Base-by-base conservation (phyloP, 164 flowering plant species). In the Liriodendron chinense region DNA sequence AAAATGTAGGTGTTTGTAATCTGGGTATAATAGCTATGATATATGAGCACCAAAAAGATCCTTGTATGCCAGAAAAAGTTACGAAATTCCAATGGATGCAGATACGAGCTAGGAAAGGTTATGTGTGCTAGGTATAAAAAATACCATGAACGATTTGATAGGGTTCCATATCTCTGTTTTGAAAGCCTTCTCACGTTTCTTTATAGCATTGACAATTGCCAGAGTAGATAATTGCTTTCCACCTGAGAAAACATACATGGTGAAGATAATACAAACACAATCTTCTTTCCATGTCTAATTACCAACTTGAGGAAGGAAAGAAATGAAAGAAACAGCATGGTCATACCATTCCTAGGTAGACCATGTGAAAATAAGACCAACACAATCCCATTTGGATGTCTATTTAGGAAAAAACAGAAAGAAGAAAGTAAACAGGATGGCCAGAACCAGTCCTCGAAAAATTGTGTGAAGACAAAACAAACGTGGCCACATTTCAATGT, bases 131-230 rank as follows among this genome's bases (percentile, higher is more conserved):
- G 3, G 24, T 21, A 24, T 43, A 47, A 48, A 66, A 74, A 80
- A 71, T 83, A 91, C 97, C 94, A 81, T 71, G 22, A 80, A 74
- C 47, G 14, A 68, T 67, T 83, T 85, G 47, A 89, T 72, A 66
- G 83, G 80, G 9, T 50, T 56, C 83, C 81, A 82, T 57, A 92
- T 69, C 75, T 73, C 77, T 77, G 74, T 50, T 84, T 75, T 86
- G 77, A 94, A 89, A 72, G 85, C 78, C 65, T 24, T 68, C 77
- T 90, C 92, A 73, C 90, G 84, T 75, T 80, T 89, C 84, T 82
- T 87, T 82, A 91, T 78, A 68, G 78, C 68, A 48, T 69, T 80
- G 62, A 89, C 25, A 63, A 87, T 62, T 73, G 82, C 82, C 62
- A 86, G 70, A 21, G 78, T 43, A 62, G 85, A 72, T 48, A 83